These are phyloP conservation scores for Cladosporium sp. DNA, from an alignment of 2,329 filamentous ascomycete genomes.

Conservation along the genomic window DNA sequence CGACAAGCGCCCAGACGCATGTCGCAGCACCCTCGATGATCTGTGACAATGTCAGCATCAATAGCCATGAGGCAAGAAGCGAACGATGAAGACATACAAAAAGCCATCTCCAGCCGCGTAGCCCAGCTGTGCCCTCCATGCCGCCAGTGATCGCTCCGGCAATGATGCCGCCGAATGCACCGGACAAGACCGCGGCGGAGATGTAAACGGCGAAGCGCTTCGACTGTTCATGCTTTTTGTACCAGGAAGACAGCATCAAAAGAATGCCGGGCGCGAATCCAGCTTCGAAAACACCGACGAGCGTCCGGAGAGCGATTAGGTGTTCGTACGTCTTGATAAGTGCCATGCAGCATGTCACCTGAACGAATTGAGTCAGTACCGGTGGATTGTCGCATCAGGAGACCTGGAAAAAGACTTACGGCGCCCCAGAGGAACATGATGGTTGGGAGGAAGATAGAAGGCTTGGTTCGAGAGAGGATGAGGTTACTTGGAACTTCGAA, in stretches of 20 bases:
- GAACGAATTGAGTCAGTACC: background rate
- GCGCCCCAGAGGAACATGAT: constrained; percentile 52
- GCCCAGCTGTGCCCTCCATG: constrained; percentile 35
- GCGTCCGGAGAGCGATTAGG: constrained; percentile 47
- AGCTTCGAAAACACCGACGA: constrained; percentile 51
- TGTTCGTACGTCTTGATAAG: constrained; percentile 42
- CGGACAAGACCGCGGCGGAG: constrained; percentile 50
- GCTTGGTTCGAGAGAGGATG: constrained; percentile 44
- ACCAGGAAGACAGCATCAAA: constrained; percentile 53
- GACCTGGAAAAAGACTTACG: constrained; percentile 18
- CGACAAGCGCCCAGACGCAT: constrained; percentile 38
- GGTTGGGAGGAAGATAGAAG: constrained; percentile 44
- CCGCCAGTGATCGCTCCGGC: constrained; percentile 31
- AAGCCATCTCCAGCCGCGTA: constrained; percentile 39
- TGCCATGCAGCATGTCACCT: constrained; percentile 42
- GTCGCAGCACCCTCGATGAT: constrained; percentile 39
- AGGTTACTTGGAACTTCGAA: constrained; percentile 52
- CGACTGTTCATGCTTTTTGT: constrained; percentile 51
- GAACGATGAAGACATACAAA: constrained; percentile 26
- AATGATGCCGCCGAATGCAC: constrained; percentile 44
- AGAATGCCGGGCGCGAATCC: constrained; percentile 52
- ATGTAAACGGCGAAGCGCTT: constrained; percentile 54
- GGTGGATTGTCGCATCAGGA: too few species aligned
- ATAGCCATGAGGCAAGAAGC: too few species aligned
- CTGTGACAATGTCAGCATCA: background rate